Percentiles rank a stretch among this genome's conserved stretches.
These are phyloP conservation scores for Wallacemonas rigidus DNA, from an alignment of 208 protist species.

Conservation along the genomic window DNA sequence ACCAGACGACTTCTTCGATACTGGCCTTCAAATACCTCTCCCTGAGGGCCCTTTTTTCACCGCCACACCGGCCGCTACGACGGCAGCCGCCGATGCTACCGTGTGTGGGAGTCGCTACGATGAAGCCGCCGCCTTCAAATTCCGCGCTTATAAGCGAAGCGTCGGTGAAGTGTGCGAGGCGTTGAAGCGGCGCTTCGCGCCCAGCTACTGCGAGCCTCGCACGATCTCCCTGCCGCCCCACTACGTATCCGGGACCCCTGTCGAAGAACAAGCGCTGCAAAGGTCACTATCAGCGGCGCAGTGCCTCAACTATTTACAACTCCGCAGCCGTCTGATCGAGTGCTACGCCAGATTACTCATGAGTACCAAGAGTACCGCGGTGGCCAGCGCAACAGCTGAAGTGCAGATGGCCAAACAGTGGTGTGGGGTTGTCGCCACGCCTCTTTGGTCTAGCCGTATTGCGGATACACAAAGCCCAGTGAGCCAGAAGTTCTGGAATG, in stretches of 20 bases:
- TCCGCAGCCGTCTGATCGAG: slow-evolving; percentile 32
- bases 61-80: not conserved
- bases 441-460: slow-evolving; percentile 29
- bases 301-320: slow-evolving; percentile 67
- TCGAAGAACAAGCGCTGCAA: slow-evolving; percentile 21
- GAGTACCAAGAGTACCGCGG: not conserved
- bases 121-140: slow-evolving; percentile 22
- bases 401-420: slow-evolving; percentile 22
- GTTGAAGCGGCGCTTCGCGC: slow-evolving; percentile 53
- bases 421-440: slow-evolving; percentile 22
- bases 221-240: slow-evolving; percentile 30
- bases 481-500: slow-evolving; percentile 8
- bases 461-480: slow-evolving; percentile 4
- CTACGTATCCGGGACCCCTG: slow-evolving; percentile 5
- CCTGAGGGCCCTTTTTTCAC: slow-evolving; percentile 20
- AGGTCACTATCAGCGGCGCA: slow-evolving; percentile 46
- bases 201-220: slow-evolving; percentile 33
- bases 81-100: not conserved
- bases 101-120: not conserved
- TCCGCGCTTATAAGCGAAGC: slow-evolving; percentile 33
- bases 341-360: slow-evolving; percentile 31
- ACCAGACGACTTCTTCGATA: slow-evolving; percentile 44
- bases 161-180: slow-evolving; percentile 35
- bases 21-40: slow-evolving; percentile 38
- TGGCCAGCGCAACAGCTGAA: not conserved